Conservation (phyloP, 495 filamentous ascomycete species). For the Astrocystis sublimbata region DNA sequence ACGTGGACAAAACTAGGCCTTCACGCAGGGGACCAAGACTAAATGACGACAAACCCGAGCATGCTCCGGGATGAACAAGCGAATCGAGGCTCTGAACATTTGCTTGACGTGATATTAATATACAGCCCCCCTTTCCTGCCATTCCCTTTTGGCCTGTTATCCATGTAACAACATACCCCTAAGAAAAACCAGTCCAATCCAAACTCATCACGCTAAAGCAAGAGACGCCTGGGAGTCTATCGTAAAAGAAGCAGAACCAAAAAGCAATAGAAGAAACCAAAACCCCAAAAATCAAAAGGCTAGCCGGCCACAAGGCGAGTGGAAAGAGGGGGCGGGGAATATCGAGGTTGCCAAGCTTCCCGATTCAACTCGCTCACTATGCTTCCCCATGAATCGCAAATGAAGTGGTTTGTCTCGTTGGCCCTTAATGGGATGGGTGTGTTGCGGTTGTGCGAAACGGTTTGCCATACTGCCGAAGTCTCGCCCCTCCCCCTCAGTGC, state of each 20-base stretch:
- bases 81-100: constrained; percentile 8
- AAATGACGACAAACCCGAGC: constrained; percentile 21
- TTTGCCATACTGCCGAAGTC: constrained; percentile 5
- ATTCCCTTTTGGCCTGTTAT: background rate
- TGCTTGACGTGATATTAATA: constrained; percentile 9
- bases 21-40: constrained; percentile 25
- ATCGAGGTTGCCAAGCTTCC: constrained; percentile 16
- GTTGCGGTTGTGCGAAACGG: constrained; percentile 3
- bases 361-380: constrained; percentile 13
- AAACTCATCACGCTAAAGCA: constrained; percentile 22
- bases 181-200: background rate
- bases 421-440: constrained; percentile 8
- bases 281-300: constrained; percentile 11
- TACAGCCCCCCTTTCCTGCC: constrained; percentile 4
- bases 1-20: constrained; percentile 15
- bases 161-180: constrained; percentile 13
- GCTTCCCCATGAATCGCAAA: constrained; percentile 4
- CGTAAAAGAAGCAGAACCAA: constrained; percentile 40
- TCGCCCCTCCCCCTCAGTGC: constrained; percentile 14
- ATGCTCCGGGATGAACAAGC: constrained; percentile 11
- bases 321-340: background rate
- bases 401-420: constrained; percentile 4
- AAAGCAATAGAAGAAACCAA: too few relatives aligned
- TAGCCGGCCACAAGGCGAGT: background rate
- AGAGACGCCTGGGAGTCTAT: constrained; percentile 38